Evolutionary conservation across 192 early-diverging fungal species (phyloP).

Genomic region (Radiomyces spectabilis): DNA sequence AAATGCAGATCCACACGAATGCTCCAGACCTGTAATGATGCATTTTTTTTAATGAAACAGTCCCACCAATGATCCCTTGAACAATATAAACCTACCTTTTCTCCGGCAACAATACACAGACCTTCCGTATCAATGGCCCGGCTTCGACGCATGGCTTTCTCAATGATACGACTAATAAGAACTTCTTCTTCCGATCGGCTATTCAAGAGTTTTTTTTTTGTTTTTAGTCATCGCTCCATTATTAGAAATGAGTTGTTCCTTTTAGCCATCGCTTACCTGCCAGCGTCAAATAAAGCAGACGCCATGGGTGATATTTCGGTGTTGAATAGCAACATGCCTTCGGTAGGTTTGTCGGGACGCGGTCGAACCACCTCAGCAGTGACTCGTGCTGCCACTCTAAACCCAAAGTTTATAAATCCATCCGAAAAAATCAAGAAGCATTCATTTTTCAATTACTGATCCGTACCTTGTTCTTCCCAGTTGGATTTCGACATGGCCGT

Average conservation of each 20-base stretch:
- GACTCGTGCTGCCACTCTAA: constrained; percentile 60
- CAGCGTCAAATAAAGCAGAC: constrained; percentile 60
- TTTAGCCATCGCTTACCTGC: constrained; percentile 43
- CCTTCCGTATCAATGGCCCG: constrained; percentile 94
- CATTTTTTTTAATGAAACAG: neutral
- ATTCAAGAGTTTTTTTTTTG: too few relatives aligned
- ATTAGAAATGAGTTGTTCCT: too few relatives aligned
- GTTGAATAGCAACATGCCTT: constrained; percentile 81
- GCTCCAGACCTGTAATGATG: constrained; percentile 63
- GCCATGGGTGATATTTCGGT: constrained; percentile 89
- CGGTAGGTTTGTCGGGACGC: constrained; percentile 69
- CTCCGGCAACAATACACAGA: constrained; percentile 91
- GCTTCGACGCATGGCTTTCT: constrained; percentile 76
- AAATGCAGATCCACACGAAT: constrained; percentile 88
- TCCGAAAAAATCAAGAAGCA: neutral
- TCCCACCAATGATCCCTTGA: too few relatives aligned
- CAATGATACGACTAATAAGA: constrained; percentile 75
- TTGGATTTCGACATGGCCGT: constrained; percentile 69
- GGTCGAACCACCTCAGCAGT: constrained; percentile 65
- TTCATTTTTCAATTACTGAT: neutral
- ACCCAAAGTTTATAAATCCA: neutral
- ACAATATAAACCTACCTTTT: constrained; percentile 59
- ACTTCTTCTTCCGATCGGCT: constrained; percentile 81
- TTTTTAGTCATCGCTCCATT: too few relatives aligned
- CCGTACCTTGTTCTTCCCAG: constrained; percentile 72